phyloP scores from a whole-genome alignment of 2,329 filamentous ascomycete species.

The Calonectria naviculata region DNA sequence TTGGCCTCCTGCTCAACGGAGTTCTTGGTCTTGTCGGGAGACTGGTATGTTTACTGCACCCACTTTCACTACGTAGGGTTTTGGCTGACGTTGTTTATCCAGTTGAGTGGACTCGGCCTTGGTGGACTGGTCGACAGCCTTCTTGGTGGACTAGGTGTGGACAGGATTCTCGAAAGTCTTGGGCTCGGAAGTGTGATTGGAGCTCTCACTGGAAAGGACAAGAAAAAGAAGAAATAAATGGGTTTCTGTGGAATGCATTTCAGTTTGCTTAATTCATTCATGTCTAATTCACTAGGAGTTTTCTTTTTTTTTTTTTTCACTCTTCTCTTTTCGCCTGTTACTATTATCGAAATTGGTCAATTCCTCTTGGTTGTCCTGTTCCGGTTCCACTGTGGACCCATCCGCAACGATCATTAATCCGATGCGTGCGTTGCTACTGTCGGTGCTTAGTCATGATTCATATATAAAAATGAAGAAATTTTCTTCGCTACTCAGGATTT shows the following conservation, averaged over 20 bases:
- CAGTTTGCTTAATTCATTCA: background rate
- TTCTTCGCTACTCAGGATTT: background rate
- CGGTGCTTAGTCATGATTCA: background rate
- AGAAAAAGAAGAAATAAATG: constrained; percentile 34
- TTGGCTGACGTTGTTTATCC: background rate
- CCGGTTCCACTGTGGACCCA: too few species aligned
- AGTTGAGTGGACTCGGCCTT: constrained; percentile 82
- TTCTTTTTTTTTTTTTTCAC: background rate
- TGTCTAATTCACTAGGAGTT: background rate
- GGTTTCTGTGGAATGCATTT: too few species aligned
- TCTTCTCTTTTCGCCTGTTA: background rate
- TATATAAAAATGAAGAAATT: background rate
- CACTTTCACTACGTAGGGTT: too few species aligned
- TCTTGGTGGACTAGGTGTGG: constrained; percentile 80
- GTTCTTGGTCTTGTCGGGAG: constrained; percentile 87
- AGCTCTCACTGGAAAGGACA: constrained; percentile 57
- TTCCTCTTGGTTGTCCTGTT: too few species aligned
- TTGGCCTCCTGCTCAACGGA: constrained; percentile 84
- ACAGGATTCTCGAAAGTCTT: constrained; percentile 79
- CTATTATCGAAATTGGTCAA: too few species aligned
- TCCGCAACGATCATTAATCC: background rate
- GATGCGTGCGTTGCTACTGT: too few species aligned
- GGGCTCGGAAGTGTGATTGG: constrained; percentile 67
- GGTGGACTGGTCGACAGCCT: constrained; percentile 84
- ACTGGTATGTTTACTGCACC: constrained; percentile 56